Conservation (phyloP, 305 asterid genomes). For the Fraxinus baroniana region DNA sequence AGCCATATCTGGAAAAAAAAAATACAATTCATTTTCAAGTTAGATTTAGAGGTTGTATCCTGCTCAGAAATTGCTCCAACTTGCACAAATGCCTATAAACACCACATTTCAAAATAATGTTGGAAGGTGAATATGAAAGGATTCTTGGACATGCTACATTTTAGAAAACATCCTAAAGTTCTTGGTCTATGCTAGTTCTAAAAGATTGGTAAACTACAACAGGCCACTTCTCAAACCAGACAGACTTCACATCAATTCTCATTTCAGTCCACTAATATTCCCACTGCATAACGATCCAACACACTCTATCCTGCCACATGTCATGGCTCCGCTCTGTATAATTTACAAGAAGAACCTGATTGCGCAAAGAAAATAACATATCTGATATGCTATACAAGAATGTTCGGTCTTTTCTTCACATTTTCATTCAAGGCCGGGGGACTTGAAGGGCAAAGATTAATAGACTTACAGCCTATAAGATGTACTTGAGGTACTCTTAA, state of each 20-base stretch:
- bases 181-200: neutral
- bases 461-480: conserved; percentile 69
- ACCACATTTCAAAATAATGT: neutral
- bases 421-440: neutral
- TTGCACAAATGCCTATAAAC: neutral
- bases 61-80: neutral
- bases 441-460: conserved; percentile 17
- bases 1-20: conserved; percentile 55
- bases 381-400: neutral
- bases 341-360: neutral
- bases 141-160: neutral
- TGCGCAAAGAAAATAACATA: neutral
- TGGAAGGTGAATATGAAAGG: neutral
- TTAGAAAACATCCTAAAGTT: neutral
- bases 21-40: conserved; percentile 14
- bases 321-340: neutral
- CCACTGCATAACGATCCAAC: neutral
- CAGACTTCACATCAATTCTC: neutral
- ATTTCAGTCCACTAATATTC: neutral
- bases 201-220: neutral
- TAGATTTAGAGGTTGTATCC: conserved; percentile 5
- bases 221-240: neutral
- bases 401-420: neutral
- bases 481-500: conserved; percentile 61
- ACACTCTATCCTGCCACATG: neutral